A percentile compares a stretch with the other conserved stretches of the same genome.
Conservation (phyloP, 495 filamentous ascomycete genomes). For the Poronia punctata region DNA sequence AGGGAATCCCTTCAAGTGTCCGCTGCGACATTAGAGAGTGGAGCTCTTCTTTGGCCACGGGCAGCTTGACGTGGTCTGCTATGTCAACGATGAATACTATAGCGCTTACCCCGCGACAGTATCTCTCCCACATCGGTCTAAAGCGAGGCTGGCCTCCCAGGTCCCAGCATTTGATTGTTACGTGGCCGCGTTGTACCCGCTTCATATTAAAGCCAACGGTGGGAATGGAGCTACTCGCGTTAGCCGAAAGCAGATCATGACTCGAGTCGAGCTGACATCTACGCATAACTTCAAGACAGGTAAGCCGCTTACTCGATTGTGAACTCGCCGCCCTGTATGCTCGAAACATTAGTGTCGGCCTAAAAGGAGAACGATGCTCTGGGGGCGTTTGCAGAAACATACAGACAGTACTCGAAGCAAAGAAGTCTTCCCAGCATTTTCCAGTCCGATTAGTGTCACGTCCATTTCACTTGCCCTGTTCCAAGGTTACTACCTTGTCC, state of each 20-base stretch:
- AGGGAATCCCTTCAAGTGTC: constrained; percentile 79
- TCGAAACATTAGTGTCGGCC: constrained; percentile 15
- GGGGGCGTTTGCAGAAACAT: constrained; percentile 32
- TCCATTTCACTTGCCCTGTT: constrained; percentile 98
- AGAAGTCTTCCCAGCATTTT: constrained; percentile 97
- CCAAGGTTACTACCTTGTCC: constrained; percentile 10
- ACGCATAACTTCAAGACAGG: constrained; percentile 3
- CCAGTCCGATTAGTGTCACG: constrained; percentile 97
- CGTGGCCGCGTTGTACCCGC: constrained; percentile 94
- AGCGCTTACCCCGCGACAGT: constrained; percentile 94
- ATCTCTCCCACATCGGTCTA: constrained; percentile 98
- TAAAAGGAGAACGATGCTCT: constrained; percentile 5
- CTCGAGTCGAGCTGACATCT: constrained; percentile 1
- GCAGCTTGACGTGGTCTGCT: constrained; percentile 71
- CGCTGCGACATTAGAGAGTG: constrained; percentile 81
- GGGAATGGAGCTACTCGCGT: constrained; percentile 74
- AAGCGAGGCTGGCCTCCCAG: constrained; percentile 95
- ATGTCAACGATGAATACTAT: constrained; percentile 98
- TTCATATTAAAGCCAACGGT: constrained; percentile 99
- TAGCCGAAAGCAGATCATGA: constrained; percentile 6
- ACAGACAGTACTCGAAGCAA: constrained; percentile 90
- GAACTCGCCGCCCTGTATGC: constrained; percentile 85
- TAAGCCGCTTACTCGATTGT: constrained; percentile 83
- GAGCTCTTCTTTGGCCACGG: constrained; percentile 86
- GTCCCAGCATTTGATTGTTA: constrained; percentile 99